phyloP scores from a whole-genome alignment of 495 filamentous ascomycete genomes.

The Aspergillus asperescens region DNA sequence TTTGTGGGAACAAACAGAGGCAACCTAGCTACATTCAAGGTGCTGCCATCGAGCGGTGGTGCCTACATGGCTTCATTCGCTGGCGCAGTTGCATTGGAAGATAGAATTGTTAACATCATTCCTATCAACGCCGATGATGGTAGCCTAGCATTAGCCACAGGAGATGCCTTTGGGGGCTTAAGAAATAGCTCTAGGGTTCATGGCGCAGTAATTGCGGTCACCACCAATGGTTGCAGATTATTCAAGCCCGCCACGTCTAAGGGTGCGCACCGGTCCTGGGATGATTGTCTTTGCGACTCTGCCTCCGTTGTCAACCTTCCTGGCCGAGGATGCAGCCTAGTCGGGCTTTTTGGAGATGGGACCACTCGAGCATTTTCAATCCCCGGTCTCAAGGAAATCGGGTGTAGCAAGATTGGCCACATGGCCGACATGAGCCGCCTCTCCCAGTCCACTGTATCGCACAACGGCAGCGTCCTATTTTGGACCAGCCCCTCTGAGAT shows the following conservation, averaged over 20 bases:
- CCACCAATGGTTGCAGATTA: slow-evolving; percentile 67
- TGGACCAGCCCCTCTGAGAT: slow-evolving; percentile 91
- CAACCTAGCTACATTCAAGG: slow-evolving; percentile 79
- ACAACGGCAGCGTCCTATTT: slow-evolving; percentile 72
- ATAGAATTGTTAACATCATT: slow-evolving; percentile 65
- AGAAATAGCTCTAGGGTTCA: slow-evolving; percentile 64
- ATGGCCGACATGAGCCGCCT: slow-evolving; percentile 70
- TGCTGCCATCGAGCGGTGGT: slow-evolving; percentile 66
- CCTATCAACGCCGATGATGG: slow-evolving; percentile 78
- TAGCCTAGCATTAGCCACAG: slow-evolving; percentile 67
- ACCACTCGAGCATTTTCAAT: slow-evolving; percentile 74
- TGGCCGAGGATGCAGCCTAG: slow-evolving; percentile 66
- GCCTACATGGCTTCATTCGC: slow-evolving; percentile 68
- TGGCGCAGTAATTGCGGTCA: slow-evolving; percentile 66
- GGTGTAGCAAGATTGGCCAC: slow-evolving; percentile 53
- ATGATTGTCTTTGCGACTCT: slow-evolving; percentile 71
- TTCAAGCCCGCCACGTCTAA: slow-evolving; percentile 81
- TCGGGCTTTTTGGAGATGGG: slow-evolving; percentile 79
- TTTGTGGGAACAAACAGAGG: slow-evolving; percentile 87
- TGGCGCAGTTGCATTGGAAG: slow-evolving; percentile 61
- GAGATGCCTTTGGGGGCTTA: slow-evolving; percentile 62
- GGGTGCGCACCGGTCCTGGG: slow-evolving; percentile 84
- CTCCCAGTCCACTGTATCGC: slow-evolving; percentile 59
- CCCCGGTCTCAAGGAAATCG: slow-evolving; percentile 80
- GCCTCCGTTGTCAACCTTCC: slow-evolving; percentile 69